Conservation (phyloP, 139 green algal genomes). For the Picochlorum sp. region DNA sequence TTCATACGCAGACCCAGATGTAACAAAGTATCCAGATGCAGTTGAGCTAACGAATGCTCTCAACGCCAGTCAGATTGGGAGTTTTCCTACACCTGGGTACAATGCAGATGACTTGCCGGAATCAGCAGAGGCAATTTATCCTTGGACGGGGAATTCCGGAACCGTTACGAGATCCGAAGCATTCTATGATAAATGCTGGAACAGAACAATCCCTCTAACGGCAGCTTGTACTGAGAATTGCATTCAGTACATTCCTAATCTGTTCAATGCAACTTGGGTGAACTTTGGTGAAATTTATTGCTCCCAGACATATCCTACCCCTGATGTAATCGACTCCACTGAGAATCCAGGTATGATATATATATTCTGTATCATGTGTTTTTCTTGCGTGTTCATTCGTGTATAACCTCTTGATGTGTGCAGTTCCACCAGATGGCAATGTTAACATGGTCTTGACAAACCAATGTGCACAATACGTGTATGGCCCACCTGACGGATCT, state of each 20-base stretch:
- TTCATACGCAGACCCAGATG: not conserved
- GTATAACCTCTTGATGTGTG: too few species aligned
- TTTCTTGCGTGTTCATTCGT: too few species aligned
- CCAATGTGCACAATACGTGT: not conserved
- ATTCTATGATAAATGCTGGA: not conserved
- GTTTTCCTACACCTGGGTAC: not conserved
- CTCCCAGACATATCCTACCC: not conserved
- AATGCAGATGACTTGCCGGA: not conserved
- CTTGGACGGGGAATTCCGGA: not conserved
- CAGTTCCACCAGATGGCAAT: not conserved
- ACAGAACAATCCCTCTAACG: not conserved
- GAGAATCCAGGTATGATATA: too few species aligned
- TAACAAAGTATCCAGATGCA: not conserved
- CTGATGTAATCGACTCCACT: not conserved
- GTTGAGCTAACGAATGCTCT: not conserved
- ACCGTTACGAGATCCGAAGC: not conserved
- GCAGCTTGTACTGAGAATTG: not conserved
- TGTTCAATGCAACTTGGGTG: not conserved
- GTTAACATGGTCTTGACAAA: not conserved
- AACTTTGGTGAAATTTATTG: not conserved
- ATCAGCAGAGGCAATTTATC: not conserved
- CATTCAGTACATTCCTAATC: not conserved
- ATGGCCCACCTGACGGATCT: not conserved
- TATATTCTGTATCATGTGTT: too few species aligned
- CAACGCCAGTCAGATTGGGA: not conserved